These are phyloP conservation scores for Yarrowia sp. DNA, from an alignment of 805 yeast genomes.

Conservation along the genomic window DNA sequence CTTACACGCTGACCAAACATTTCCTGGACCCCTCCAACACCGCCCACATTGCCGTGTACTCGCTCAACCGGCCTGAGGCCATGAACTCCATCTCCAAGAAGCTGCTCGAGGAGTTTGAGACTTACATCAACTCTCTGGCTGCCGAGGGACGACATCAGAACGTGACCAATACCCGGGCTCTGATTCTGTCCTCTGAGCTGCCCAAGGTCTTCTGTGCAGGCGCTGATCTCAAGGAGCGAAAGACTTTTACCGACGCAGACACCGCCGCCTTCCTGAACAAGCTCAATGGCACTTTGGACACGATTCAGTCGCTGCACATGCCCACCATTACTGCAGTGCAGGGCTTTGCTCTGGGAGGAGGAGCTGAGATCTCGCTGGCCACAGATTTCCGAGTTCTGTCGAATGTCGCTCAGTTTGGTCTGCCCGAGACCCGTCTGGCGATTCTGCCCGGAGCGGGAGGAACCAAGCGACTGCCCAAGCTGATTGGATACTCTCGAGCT, in stretches of 20 bases:
- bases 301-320: conserved; percentile 48
- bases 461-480: conserved; percentile 58
- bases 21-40: conserved; percentile 16
- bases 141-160: conserved; percentile 42
- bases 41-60: conserved; percentile 43
- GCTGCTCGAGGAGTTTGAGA: conserved; percentile 46
- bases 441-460: conserved; percentile 62
- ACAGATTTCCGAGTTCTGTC: conserved; percentile 54
- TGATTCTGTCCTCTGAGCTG: conserved; percentile 46
- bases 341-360: conserved; percentile 57
- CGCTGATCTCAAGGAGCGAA: conserved; percentile 50
- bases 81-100: conserved; percentile 48
- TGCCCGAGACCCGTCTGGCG: conserved; percentile 59
- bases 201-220: conserved; percentile 47
- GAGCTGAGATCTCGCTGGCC: conserved; percentile 55
- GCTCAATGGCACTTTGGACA: conserved; percentile 48
- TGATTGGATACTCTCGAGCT: conserved; percentile 60
- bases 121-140: conserved; percentile 44
- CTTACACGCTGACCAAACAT: conserved; percentile 19
- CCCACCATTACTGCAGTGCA: conserved; percentile 56
- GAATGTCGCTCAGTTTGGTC: conserved; percentile 51
- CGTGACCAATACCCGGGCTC: conserved; percentile 43
- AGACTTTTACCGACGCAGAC: conserved; percentile 47
- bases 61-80: conserved; percentile 49
- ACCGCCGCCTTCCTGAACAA: conserved; percentile 46